Percentiles rank a stretch among this genome's conserved stretches.
These are phyloP conservation scores for Penicillium sp. DNA, from an alignment of 2,329 filamentous ascomycete genomes.

Conservation along the genomic window DNA sequence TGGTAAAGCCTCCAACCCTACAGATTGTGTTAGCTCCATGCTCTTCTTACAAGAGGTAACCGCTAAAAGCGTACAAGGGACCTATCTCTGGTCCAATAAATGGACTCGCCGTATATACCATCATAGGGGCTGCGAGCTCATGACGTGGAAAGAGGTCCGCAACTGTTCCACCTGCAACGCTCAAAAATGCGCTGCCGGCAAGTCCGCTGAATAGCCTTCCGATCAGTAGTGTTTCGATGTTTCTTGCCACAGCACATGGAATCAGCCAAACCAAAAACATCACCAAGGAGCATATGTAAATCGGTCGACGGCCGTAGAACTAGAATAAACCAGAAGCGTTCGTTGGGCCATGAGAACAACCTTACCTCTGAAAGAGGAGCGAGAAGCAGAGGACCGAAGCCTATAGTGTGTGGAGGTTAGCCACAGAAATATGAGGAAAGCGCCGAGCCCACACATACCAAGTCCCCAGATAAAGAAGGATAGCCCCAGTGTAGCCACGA, in stretches of 20 bases:
- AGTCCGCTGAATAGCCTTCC: conserved; percentile 64
- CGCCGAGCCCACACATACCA: no score
- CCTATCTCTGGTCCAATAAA: conserved; percentile 8
- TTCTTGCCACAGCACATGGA: conserved; percentile 72
- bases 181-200: conserved; percentile 52
- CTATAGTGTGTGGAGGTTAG: background rate
- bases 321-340: conserved; percentile 23
- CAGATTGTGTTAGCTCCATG: no score
- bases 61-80: conserved; percentile 9
- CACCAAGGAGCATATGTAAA: conserved; percentile 72
- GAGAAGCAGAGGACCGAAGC: background rate
- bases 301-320: conserved; percentile 77
- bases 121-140: conserved; percentile 1
- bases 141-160: conserved; percentile 2
- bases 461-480: background rate
- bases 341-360: no score
- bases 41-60: no score
- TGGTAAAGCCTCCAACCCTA: conserved; percentile 71
- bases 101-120: conserved; percentile 1
- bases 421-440: no score
- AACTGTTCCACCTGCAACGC: conserved; percentile 64
- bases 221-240: conserved; percentile 73
- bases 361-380: background rate
- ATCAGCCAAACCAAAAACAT: conserved; percentile 76
- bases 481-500: background rate